These are phyloP conservation scores for Cyberlindnera mycetangii DNA, from an alignment of 805 yeast species.

Conservation along the genomic window DNA sequence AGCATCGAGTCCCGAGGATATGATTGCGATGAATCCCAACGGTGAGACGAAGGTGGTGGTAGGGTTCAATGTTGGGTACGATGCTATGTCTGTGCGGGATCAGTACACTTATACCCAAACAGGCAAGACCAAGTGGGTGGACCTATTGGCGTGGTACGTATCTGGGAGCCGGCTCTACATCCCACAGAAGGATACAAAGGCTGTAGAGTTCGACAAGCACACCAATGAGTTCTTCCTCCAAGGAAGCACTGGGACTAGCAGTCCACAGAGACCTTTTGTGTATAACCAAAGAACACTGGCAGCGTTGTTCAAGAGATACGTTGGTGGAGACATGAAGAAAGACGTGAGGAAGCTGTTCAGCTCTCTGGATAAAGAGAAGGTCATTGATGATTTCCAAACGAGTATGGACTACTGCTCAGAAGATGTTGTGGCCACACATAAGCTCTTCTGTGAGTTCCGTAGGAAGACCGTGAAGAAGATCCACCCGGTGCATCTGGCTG, in stretches of 20 bases:
- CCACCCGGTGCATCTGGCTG: slow-evolving; percentile 9
- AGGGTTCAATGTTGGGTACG: slow-evolving; percentile 86
- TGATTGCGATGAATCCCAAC: slow-evolving; percentile 54
- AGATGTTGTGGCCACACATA: slow-evolving; percentile 73
- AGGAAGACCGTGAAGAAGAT: background rate
- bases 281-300: slow-evolving; percentile 1
- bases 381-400: slow-evolving; percentile 52
- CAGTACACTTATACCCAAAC: slow-evolving; percentile 60
- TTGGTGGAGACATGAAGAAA: slow-evolving; percentile 58
- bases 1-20: slow-evolving; percentile 42
- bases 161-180: slow-evolving; percentile 6
- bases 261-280: background rate
- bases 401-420: slow-evolving; percentile 75
- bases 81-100: slow-evolving; percentile 74
- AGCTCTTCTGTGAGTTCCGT: slow-evolving; percentile 42
- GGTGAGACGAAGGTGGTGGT: slow-evolving; percentile 52
- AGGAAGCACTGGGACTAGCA: background rate
- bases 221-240: slow-evolving; percentile 3
- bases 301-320: slow-evolving; percentile 21
- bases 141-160: slow-evolving; percentile 81
- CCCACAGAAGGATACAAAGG: background rate
- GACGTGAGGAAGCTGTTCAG: slow-evolving; percentile 59
- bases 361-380: slow-evolving; percentile 46
- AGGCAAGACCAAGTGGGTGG: slow-evolving; percentile 72
- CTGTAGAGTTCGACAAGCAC: background rate